Percentiles rank a stretch among this genome's conserved stretches.
Conservation (phyloP, 345 rosid genomes). For the Lepidium sativum region DNA sequence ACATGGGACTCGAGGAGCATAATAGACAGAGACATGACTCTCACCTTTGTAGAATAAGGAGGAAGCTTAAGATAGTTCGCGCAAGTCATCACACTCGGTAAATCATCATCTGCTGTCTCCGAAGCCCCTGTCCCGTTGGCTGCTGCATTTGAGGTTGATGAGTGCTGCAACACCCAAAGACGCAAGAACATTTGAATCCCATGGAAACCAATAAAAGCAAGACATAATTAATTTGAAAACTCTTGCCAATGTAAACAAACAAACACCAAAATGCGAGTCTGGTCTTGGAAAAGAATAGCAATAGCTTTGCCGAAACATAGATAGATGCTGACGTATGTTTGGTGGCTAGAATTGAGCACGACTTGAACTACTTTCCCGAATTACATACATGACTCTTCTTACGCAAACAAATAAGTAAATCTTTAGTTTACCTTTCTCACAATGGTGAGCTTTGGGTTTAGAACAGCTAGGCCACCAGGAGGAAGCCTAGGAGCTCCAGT, state of each 20-base stretch:
- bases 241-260: background rate
- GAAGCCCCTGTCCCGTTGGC: slow-evolving; percentile 58
- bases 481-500: slow-evolving; percentile 99
- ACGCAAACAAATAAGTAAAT: background rate
- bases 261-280: background rate
- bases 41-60: slow-evolving; percentile 92
- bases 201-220: background rate
- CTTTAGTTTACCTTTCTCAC: slow-evolving; percentile 76
- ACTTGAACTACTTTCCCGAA: background rate
- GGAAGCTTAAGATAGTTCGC: slow-evolving; percentile 99
- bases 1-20: background rate
- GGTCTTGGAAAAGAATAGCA: background rate
- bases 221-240: background rate
- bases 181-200: background rate
- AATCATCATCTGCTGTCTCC: slow-evolving; percentile 88
- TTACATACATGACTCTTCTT: background rate
- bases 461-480: slow-evolving; percentile 93
- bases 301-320: background rate
- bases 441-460: slow-evolving; percentile 91
- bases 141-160: slow-evolving; percentile 60
- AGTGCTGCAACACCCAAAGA: slow-evolving; percentile 65
- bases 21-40: background rate
- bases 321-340: background rate
- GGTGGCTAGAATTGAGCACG: background rate
- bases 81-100: slow-evolving; percentile 99